Conservation (phyloP, 2,329 filamentous ascomycete species). For the Spiromastix sp. region DNA sequence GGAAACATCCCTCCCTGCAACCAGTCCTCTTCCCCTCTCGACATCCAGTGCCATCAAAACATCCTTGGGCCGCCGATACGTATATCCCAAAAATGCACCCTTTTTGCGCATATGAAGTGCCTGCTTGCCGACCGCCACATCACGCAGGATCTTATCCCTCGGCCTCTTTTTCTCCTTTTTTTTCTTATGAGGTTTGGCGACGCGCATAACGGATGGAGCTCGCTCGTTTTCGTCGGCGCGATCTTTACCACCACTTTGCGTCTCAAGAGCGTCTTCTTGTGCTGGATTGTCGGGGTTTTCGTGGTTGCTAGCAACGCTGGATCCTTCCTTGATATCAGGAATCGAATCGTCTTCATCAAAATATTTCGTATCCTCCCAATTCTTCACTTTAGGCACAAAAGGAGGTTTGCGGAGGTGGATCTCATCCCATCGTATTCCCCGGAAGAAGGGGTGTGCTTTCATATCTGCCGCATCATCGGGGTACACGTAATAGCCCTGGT, state of each 20-base stretch:
- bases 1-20: slow-evolving; percentile 3
- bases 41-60: slow-evolving; percentile 24
- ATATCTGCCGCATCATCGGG: slow-evolving; percentile 80
- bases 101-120: slow-evolving; percentile 74
- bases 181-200: slow-evolving; percentile 34
- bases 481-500: slow-evolving; percentile 58
- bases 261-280: not conserved
- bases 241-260: not conserved
- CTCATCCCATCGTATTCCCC: slow-evolving; percentile 64
- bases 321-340: slow-evolving; percentile 46
- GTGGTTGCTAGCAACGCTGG: slow-evolving; percentile 10
- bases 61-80: slow-evolving; percentile 50
- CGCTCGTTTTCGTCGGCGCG: not conserved
- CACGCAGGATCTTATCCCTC: slow-evolving; percentile 74
- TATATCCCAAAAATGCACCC: slow-evolving; percentile 82
- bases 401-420: slow-evolving; percentile 64
- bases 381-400: slow-evolving; percentile 63
- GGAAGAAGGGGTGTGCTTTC: slow-evolving; percentile 81
- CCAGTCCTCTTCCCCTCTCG: slow-evolving; percentile 21
- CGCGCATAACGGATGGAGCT: slow-evolving; percentile 9
- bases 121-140: slow-evolving; percentile 52
- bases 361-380: slow-evolving; percentile 69
- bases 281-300: slow-evolving; percentile 2
- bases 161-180: slow-evolving; percentile 65
- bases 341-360: slow-evolving; percentile 69